Evolutionary conservation across 768 basidiomycete species (phyloP).

Genomic region (Hypsizygus marmoreus): DNA sequence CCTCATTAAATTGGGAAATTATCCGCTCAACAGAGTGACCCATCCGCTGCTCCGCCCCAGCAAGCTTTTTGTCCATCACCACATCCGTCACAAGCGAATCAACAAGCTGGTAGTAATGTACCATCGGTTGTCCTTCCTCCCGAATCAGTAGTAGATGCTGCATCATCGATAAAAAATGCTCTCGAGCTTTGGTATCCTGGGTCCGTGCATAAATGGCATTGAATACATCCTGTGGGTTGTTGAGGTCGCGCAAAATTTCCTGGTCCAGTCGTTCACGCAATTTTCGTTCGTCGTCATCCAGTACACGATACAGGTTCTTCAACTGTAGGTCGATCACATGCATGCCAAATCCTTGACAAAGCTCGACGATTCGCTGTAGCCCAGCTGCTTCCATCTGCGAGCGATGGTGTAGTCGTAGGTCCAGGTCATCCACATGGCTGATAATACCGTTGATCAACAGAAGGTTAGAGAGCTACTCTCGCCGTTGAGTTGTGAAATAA

Average conservation of each 20-base stretch:
- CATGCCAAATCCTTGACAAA: conserved; percentile 69
- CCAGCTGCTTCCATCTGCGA: conserved; percentile 90
- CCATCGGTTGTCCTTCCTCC: conserved; percentile 81
- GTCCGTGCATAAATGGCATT: conserved; percentile 77
- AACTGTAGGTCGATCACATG: conserved; percentile 68
- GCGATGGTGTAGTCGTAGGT: conserved; percentile 84
- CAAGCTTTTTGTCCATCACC: conserved; percentile 88
- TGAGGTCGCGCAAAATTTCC: conserved; percentile 73
- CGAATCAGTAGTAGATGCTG: conserved; percentile 91
- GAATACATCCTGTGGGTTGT: conserved; percentile 85
- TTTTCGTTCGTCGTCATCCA: conserved; percentile 76
- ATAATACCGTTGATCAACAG: conserved; percentile 73
- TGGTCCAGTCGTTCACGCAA: conserved; percentile 77
- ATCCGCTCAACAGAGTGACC: conserved; percentile 89
- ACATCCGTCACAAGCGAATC: conserved; percentile 89
- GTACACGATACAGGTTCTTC: conserved; percentile 52
- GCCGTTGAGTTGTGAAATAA: conserved; percentile 7
- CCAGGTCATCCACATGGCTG: conserved; percentile 68
- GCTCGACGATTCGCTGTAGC: conserved; percentile 67
- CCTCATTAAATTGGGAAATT: conserved; percentile 87
- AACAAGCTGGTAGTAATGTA: conserved; percentile 89
- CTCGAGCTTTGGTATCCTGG: conserved; percentile 75
- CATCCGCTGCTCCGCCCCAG: conserved; percentile 80
- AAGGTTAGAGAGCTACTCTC: conserved; percentile 67
- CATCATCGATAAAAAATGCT: conserved; percentile 91